Base-by-base conservation (phyloP, 2,329 filamentous ascomycete genomes). In the Ophiostoma tasmaniense region DNA sequence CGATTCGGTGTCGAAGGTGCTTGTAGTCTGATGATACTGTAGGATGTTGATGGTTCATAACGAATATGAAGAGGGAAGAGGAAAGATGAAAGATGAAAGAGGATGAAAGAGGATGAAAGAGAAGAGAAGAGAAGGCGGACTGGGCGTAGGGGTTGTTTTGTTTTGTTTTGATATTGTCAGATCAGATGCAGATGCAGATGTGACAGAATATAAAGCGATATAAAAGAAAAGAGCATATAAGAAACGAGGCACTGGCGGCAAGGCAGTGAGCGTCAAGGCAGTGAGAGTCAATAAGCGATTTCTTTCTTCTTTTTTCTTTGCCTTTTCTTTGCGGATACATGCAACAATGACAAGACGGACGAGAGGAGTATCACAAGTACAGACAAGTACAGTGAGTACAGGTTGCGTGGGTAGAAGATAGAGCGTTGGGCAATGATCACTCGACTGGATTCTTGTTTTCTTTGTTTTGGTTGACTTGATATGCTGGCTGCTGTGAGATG, bases 21-120 rank as follows among this genome's bases (percentile, higher is more conserved):
- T 25, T 67, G 66, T 30, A 67, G 17, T 67, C 50, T 17, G 64
- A 45, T 17, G 64, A 37, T 37, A 65, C 64, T 28, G n/a, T 45
- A 7, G 13, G 22, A 13, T 42, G 35, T 65, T 42, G 37, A 42
- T 65, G 37, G 35, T 28, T 65, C 64, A 65, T 65, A 65, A 65
- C 37, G 64, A 39, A 65, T 22, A 65, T 42, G 64, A 65, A 39
- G n/a, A 17, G 37, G 8, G 30, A 20, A 64, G 8, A 2, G 20
- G 20, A 39, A 11, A 8, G 17, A 8, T 25, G 17, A 33, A 17
- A 33, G 28, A 62, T 14, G 6, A 33, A 20, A 20, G 28, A 62
- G 30, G 17, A 52, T 14, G 17, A 28, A 62, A 37, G 59, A 37
- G 30, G 20, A 28, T 17, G 55, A 62, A 62, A 35, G 59, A 62